A percentile compares a stretch with the other conserved stretches of the same genome.
Evolutionary conservation across 2,329 filamentous ascomycete genomes (phyloP).

Genomic region (Talaromyces sp.): DNA sequence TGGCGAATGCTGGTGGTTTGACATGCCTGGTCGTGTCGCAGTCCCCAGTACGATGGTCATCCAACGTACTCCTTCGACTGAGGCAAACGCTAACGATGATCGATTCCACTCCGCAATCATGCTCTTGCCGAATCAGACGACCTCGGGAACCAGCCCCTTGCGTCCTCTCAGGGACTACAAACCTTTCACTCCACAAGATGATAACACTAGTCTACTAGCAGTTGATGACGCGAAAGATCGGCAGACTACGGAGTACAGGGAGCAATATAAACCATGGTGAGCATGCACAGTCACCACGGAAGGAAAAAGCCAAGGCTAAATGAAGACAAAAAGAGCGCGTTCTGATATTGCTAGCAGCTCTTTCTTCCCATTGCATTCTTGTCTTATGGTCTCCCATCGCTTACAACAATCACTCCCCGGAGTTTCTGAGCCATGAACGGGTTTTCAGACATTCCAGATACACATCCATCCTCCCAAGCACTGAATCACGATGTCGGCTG

Average conservation of each 20-base stretch:
- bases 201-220: background rate
- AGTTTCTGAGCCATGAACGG: slow-evolving; percentile 2
- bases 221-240: slow-evolving; percentile 1
- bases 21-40: background rate
- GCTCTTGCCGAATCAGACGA: slow-evolving; percentile 4
- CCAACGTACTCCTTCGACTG: background rate
- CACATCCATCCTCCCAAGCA: slow-evolving; percentile 4
- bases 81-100: background rate
- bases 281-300: background rate
- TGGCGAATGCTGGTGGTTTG: background rate
- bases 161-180: background rate
- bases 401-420: background rate
- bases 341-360: background rate
- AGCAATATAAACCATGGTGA: background rate
- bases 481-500: slow-evolving; percentile 19
- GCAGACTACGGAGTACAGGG: slow-evolving; percentile 1
- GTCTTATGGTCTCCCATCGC: background rate
- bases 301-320: background rate
- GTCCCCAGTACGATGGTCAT: background rate
- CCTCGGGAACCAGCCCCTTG: slow-evolving; percentile 1
- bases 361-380: slow-evolving; percentile 1
- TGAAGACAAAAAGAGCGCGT: background rate
- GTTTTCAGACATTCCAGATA: slow-evolving; percentile 3
- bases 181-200: background rate
- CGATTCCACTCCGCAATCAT: background rate